Percentiles rank a stretch among this genome's conserved stretches.
phyloP scores from a whole-genome alignment of 2,329 filamentous ascomycete genomes.

The Alternaria ventricosa region DNA sequence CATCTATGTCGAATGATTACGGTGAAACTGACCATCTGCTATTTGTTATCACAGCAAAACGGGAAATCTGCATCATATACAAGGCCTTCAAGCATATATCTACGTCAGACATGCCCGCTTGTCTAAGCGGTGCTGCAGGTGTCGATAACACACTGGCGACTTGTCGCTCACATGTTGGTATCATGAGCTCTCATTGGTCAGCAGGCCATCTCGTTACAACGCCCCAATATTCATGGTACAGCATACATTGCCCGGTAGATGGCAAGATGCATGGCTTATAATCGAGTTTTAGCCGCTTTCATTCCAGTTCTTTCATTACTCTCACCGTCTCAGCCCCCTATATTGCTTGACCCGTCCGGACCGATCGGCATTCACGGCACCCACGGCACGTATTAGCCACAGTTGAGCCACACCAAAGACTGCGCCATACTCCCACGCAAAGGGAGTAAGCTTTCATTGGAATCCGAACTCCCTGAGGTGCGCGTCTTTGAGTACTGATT shows the following conservation, averaged over 20 bases:
- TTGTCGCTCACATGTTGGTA: slow-evolving; percentile 11
- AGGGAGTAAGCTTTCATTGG: background rate
- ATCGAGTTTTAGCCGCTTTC: background rate
- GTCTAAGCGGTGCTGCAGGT: background rate
- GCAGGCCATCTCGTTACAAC: background rate
- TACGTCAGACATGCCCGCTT: background rate
- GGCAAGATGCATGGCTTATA: background rate
- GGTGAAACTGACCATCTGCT: background rate
- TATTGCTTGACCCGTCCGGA: background rate
- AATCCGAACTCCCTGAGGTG: background rate
- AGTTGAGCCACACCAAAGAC: background rate
- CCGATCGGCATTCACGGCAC: background rate
- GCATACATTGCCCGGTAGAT: background rate
- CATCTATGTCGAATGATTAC: background rate
- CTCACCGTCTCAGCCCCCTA: background rate
- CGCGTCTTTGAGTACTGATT: background rate
- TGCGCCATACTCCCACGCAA: background rate
- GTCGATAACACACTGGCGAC: background rate
- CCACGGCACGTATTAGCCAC: background rate
- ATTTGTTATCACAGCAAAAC: background rate
- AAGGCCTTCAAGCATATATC: background rate
- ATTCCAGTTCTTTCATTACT: background rate
- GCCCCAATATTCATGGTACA: background rate
- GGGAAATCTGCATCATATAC: background rate
- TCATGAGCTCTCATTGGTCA: slow-evolving; percentile 13